These are phyloP conservation scores for Berkeleyomyces basicola DNA, from an alignment of 2,329 filamentous ascomycete genomes.

Conservation along the genomic window DNA sequence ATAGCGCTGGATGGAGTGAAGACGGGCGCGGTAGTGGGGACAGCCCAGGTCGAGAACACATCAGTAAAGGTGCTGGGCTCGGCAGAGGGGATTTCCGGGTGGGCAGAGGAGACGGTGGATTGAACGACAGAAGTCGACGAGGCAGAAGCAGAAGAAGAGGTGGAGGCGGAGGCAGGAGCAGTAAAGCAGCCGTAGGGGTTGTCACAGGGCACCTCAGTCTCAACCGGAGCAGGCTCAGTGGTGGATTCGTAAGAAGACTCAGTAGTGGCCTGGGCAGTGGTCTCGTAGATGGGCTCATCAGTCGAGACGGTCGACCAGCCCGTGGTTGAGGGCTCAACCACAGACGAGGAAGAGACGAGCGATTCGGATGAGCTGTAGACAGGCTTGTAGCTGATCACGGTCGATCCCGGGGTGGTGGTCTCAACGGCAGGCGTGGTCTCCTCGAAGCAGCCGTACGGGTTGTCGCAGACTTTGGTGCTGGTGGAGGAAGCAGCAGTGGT, in stretches of 20 bases:
- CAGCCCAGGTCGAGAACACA: slow-evolving; percentile 7
- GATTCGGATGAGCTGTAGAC: not conserved
- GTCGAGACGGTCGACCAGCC: not conserved
- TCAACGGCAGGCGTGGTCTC: not conserved
- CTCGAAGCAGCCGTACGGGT: slow-evolving; percentile 9
- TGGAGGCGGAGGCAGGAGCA: not conserved
- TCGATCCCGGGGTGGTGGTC: not conserved
- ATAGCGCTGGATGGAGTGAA: not conserved
- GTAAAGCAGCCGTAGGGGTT: slow-evolving; percentile 8
- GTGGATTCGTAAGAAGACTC: not conserved
- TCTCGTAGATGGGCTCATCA: not conserved
- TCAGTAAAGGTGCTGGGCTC: not conserved
- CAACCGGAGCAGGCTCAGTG: not conserved
- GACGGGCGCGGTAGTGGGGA: slow-evolving; percentile 1
- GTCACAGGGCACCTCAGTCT: not conserved
- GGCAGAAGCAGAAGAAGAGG: not conserved
- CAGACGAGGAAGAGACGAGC: not conserved
- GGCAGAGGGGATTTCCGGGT: not conserved
- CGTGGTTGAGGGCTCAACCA: not conserved
- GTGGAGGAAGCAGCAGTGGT: not conserved
- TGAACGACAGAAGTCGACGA: not conserved
- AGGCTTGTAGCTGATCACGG: slow-evolving; percentile 2
- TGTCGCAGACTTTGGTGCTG: slow-evolving; percentile 3
- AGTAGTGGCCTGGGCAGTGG: not conserved
- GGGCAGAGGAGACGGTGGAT: slow-evolving; percentile 7